Conservation (phyloP, 225 moss, liverwort and hornwort species). For the Polytrichum commune region DNA sequence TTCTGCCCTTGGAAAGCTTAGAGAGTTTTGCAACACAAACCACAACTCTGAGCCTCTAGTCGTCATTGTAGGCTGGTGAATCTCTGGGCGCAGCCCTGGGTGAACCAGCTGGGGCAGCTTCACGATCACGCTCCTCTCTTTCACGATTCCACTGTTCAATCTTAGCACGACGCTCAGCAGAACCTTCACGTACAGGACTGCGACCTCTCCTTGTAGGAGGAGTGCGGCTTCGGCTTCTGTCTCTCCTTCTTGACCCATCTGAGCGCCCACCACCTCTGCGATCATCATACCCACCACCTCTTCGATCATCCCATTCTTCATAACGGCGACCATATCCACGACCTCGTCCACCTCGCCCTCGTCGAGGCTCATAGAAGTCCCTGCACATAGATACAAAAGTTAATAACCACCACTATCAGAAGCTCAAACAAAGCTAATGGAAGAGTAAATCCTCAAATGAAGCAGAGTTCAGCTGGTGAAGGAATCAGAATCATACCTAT, state of each 20-base stretch:
- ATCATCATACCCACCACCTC: conserved; percentile 43
- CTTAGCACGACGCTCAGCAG: conserved; percentile 94
- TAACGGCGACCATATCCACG: conserved; percentile 87
- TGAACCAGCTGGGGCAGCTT: conserved; percentile 54
- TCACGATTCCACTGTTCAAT: conserved; percentile 99
- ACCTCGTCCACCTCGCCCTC: conserved; percentile 80
- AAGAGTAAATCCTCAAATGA: too few species aligned
- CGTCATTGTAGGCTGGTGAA: conserved; percentile 66
- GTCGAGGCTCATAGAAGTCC: conserved; percentile 81
- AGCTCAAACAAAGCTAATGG: too few species aligned
- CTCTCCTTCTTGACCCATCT: conserved; percentile 63
- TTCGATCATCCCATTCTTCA: conserved; percentile 77
- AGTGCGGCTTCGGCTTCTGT: conserved; percentile 87
- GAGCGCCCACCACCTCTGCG: conserved; percentile 66
- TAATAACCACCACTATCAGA: too few species aligned
- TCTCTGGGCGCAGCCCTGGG: conserved; percentile 62
- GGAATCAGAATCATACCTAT: conserved; percentile 49
- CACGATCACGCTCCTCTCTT: conserved; percentile 88
- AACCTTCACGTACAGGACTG: conserved; percentile 93
- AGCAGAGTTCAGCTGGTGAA: too few species aligned
- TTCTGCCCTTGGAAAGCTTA: conserved; percentile 9
- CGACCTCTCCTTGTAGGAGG: conserved; percentile 67
- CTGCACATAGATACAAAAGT: conserved; percentile 24
- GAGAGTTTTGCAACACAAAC: conserved; percentile 83
- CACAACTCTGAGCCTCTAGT: conserved; percentile 67